These are phyloP conservation scores for Trypanosoma scelopori DNA, from an alignment of 208 protist species.

Conservation along the genomic window DNA sequence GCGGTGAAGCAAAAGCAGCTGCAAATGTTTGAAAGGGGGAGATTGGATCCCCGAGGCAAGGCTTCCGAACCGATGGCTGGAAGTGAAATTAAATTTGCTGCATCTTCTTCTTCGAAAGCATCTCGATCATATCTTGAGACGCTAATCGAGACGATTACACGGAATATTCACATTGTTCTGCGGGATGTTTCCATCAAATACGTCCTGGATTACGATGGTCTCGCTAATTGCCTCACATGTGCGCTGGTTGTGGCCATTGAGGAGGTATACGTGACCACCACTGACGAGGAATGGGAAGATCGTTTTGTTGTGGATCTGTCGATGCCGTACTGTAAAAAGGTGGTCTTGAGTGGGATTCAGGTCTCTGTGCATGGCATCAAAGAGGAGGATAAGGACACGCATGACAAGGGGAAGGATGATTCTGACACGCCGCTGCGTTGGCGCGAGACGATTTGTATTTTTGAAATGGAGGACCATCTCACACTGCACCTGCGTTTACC, in stretches of 20 bases:
- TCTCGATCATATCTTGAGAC: slow-evolving; percentile 40
- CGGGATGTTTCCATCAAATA: slow-evolving; percentile 56
- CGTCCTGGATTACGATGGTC: slow-evolving; percentile 67
- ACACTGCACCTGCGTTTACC: slow-evolving; percentile 11
- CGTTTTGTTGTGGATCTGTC: slow-evolving; percentile 37
- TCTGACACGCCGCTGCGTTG: slow-evolving; percentile 3
- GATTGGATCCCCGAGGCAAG: not conserved
- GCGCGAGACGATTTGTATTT: slow-evolving; percentile 15
- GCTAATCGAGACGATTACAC: slow-evolving; percentile 47
- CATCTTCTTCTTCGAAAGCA: not conserved
- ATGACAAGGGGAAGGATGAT: slow-evolving; percentile 1
- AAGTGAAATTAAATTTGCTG: not conserved
- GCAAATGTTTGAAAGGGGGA: slow-evolving; percentile 45
- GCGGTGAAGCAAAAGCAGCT: slow-evolving; percentile 69
- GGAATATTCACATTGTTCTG: slow-evolving; percentile 52
- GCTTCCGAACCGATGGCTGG: not conserved
- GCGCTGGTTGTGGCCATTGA: slow-evolving; percentile 43
- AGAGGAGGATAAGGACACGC: not conserved
- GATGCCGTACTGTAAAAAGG: slow-evolving; percentile 32
- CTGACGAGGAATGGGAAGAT: slow-evolving; percentile 50
- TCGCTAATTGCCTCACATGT: slow-evolving; percentile 47
- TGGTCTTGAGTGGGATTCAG: slow-evolving; percentile 12
- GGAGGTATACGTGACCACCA: slow-evolving; percentile 46
- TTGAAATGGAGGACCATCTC: slow-evolving; percentile 12
- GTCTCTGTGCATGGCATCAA: slow-evolving; percentile 24